Evolutionary conservation across 352 stramenopile genomes (phyloP).

Genomic region (Pythium volutum): DNA sequence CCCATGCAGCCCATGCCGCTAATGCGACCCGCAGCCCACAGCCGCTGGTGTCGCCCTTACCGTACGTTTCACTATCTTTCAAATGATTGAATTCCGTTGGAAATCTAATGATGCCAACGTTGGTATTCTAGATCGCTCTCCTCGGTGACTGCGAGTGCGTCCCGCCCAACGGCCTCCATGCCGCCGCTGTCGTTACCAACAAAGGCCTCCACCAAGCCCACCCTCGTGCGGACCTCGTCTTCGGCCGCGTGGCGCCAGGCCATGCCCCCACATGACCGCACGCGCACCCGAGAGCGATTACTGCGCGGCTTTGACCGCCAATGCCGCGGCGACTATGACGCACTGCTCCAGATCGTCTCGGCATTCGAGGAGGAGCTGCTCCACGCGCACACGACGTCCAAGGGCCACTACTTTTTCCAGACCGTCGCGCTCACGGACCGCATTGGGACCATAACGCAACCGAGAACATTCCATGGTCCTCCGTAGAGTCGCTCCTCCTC

Average conservation of each 20-base stretch:
- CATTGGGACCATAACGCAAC: slow-evolving; percentile 43
- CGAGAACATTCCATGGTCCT: no score
- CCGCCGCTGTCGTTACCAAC: slow-evolving; percentile 2
- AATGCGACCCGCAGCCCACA: no score
- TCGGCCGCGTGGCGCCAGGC: slow-evolving; percentile 54
- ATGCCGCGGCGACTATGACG: slow-evolving; percentile 59
- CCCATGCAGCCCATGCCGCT: no score
- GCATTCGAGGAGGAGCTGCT: slow-evolving; percentile 80
- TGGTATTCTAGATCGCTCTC: not conserved
- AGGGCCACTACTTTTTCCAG: slow-evolving; percentile 64
- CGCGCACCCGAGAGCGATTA: slow-evolving; percentile 63
- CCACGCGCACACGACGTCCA: slow-evolving; percentile 68
- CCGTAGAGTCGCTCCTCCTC: no score
- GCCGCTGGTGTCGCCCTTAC: slow-evolving; percentile 6
- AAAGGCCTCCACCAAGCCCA: slow-evolving; percentile 28
- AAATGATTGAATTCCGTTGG: not conserved
- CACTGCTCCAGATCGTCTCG: slow-evolving; percentile 54
- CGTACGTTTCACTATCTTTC: slow-evolving; percentile 9
- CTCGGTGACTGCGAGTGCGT: not conserved
- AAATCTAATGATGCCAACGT: not conserved
- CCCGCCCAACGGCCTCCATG: slow-evolving; percentile 5
- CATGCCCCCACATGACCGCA: slow-evolving; percentile 49
- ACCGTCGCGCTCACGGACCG: slow-evolving; percentile 47
- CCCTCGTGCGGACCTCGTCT: slow-evolving; percentile 35
- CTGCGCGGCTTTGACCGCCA: slow-evolving; percentile 52